Evolutionary conservation across 192 early-diverging fungal genomes (phyloP).

Genomic region (Gonapodya prolifera): DNA sequence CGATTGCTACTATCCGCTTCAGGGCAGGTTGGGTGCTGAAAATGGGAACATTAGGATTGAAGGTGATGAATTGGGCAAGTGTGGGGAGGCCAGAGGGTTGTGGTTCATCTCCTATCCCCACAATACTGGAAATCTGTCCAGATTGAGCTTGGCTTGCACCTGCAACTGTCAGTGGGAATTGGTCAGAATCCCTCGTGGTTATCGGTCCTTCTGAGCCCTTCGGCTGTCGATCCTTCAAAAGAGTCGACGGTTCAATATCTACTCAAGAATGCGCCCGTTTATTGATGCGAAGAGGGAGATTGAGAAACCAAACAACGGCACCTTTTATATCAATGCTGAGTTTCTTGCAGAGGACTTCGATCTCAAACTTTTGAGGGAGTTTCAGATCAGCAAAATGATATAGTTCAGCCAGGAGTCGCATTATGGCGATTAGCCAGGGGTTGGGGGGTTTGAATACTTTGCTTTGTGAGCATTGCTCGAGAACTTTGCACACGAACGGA

Average conservation of each 20-base stretch:
- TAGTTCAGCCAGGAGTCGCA: constrained; percentile 81
- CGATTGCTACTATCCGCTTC: constrained; percentile 75
- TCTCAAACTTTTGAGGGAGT: constrained; percentile 92
- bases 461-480: constrained; percentile 74
- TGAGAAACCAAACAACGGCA: background rate
- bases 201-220: background rate
- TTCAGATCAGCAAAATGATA: constrained; percentile 89
- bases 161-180: background rate
- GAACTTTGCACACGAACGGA: constrained; percentile 95
- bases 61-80: constrained; percentile 50
- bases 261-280: background rate
- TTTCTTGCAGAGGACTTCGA: constrained; percentile 94
- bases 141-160: background rate
- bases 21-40: constrained; percentile 75
- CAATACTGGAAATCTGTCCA: background rate
- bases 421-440: constrained; percentile 94
- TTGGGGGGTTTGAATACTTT: constrained; percentile 90
- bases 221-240: background rate
- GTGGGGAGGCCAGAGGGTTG: constrained; percentile 31
- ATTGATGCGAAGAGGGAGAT: background rate
- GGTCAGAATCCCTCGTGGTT: background rate
- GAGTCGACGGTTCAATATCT: constrained; percentile 24
- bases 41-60: constrained; percentile 70
- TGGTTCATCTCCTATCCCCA: background rate
- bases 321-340: constrained; percentile 68